Conservation (phyloP, 352 stramenopile species). For the Phytopythium oedochilum region DNA sequence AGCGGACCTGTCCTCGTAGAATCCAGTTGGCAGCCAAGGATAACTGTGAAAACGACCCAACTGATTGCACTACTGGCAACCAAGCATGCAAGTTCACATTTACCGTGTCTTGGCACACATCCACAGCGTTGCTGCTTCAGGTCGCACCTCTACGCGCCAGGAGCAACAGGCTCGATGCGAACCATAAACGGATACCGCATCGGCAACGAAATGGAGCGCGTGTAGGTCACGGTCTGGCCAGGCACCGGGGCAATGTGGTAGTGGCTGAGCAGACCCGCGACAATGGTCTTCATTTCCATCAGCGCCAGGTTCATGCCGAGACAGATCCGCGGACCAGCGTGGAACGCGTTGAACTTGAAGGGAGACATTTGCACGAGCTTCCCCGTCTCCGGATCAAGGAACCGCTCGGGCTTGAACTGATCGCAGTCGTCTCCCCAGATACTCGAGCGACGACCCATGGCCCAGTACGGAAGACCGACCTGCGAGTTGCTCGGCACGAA, state of each 20-base stretch:
- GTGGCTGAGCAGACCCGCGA: conserved; percentile 38
- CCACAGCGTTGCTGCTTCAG: no score
- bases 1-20: no score
- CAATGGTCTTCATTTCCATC: conserved; percentile 75
- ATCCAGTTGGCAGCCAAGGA: no score
- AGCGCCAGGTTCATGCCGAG: conserved; percentile 64
- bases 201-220: conserved; percentile 38
- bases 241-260: conserved; percentile 42
- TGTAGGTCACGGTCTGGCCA: conserved; percentile 29
- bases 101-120: no score
- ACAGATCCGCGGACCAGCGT: conserved; percentile 47
- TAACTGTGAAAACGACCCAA: no score
- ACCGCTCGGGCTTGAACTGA: conserved; percentile 49
- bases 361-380: conserved; percentile 29
- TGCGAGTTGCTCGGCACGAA: conserved; percentile 36
- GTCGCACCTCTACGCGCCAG: not conserved
- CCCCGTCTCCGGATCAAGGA: conserved; percentile 22
- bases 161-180: conserved; percentile 9
- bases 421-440: conserved; percentile 35
- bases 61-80: no score
- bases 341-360: conserved; percentile 69
- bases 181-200: conserved; percentile 42
- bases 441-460: conserved; percentile 22
- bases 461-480: conserved; percentile 37
- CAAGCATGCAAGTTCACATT: no score